phyloP scores from a whole-genome alignment of 805 yeast species.

The Dipodascopsis uninucleata region DNA sequence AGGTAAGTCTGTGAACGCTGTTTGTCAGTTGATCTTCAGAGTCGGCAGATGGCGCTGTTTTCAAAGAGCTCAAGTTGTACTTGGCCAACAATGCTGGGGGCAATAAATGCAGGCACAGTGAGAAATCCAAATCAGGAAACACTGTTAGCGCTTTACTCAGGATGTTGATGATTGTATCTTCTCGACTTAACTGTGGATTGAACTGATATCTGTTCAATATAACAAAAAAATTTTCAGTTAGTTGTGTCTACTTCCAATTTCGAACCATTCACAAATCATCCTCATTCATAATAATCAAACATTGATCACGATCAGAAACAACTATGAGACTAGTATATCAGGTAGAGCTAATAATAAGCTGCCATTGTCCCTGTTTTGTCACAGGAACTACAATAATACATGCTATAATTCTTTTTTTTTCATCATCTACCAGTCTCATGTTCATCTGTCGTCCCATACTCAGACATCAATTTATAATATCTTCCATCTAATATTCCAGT shows the following conservation, averaged over 20 bases:
- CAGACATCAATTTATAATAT: not conserved
- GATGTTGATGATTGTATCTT: conserved; percentile 37
- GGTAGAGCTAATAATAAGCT: conserved; percentile 26
- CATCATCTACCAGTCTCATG: conserved; percentile 14
- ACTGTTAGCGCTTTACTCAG: conserved; percentile 43
- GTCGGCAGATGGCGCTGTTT: conserved; percentile 12
- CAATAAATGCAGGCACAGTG: conserved; percentile 44
- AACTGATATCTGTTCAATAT: conserved; percentile 32
- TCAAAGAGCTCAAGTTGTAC: conserved; percentile 1
- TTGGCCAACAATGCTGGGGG: conserved; percentile 40
- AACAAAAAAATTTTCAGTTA: conserved; percentile 1
- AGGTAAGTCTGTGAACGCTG: conserved; percentile 29
- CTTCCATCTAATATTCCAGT: not conserved
- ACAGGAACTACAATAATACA: conserved; percentile 28
- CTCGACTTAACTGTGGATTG: conserved; percentile 32
- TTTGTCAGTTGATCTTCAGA: conserved; percentile 17
- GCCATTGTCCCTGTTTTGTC: conserved; percentile 20
- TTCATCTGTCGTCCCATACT: not conserved
- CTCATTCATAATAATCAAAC: conserved; percentile 1
- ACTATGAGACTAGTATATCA: no score
- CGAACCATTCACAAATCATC: not conserved
- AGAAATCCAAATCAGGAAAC: conserved; percentile 44
- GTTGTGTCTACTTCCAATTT: not conserved
- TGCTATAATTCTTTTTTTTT: conserved; percentile 18
- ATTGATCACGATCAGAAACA: not conserved